phyloP scores from a whole-genome alignment of 352 stramenopile genomes.

The Phytophthora ramorum region DNA sequence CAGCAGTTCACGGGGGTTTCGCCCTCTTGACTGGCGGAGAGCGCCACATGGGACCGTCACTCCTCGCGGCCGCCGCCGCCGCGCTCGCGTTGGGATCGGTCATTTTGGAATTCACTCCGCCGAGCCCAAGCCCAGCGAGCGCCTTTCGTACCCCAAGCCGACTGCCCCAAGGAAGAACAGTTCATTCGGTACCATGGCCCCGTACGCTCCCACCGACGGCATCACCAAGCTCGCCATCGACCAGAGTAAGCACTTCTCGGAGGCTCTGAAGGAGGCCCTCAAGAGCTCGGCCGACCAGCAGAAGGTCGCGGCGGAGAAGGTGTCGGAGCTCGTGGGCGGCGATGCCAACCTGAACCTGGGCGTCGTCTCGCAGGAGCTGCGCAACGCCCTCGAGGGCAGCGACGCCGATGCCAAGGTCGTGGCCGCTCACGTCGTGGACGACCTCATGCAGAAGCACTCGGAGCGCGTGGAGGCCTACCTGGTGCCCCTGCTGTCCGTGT shows the following conservation, averaged over 20 bases:
- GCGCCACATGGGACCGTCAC: conserved; percentile 14
- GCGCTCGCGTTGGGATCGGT: conserved; percentile 7
- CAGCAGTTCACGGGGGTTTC: conserved; percentile 32
- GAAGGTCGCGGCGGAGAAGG: conserved; percentile 86
- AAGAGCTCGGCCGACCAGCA: conserved; percentile 73
- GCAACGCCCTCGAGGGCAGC: conserved; percentile 57
- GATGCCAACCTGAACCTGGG: conserved; percentile 79
- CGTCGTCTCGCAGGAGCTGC: conserved; percentile 75
- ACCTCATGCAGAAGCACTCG: conserved; percentile 89
- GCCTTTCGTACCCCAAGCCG: conserved; percentile 31
- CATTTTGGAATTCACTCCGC: conserved; percentile 88
- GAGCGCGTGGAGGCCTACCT: conserved; percentile 85
- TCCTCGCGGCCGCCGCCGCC: not conserved
- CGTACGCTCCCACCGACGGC: conserved; percentile 81
- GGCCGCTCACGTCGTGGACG: conserved; percentile 76
- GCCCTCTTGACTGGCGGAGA: conserved; percentile 45
- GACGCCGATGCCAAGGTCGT: conserved; percentile 78
- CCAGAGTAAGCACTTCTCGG: conserved; percentile 92
- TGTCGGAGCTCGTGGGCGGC: conserved; percentile 79
- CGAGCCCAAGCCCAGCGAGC: conserved; percentile 47
- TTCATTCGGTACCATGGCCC: conserved; percentile 70
- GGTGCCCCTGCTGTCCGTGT: conserved; percentile 63
- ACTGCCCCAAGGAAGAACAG: conserved; percentile 39
- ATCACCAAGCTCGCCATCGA: conserved; percentile 88
- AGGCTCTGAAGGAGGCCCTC: conserved; percentile 83